Evolutionary conservation across 345 rosid species (phyloP), one percentile per base, ranked within the genome.

Genomic region (Gossypium anomalum): DNA sequence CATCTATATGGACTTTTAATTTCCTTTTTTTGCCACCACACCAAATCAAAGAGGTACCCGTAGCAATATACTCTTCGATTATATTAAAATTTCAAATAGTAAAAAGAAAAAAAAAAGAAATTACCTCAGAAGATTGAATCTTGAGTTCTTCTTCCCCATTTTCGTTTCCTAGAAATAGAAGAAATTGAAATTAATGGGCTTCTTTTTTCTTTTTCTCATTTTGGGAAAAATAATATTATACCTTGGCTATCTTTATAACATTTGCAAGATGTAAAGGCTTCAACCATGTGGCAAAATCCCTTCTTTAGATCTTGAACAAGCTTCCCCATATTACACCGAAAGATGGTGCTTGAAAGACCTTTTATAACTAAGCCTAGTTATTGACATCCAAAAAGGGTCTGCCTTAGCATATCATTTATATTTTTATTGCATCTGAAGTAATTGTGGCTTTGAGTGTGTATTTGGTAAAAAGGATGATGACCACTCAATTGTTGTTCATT

Each of bases 261-360:
- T 61, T 23, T 72, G 72, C 55, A 53, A 14, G 73, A 76, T 57
- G 38, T 75, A 20, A 70, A 52, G 70, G 72, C 41, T 70, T 73
- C 82, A 48, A 78, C 14, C 15, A 82, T 11, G 3, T 27, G 20
- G 53, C 70, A 27, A 70, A 73, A 69, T 58, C 78, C 27, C 43
- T 70, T 41, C 76, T 82, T 79, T 75, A 82, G 85, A 78, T 67
- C 79, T 71, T 72, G 75, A 34, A 58, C 81, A 52, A 78, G 53
- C 53, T 78, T 78, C 70, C 51, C 51, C 69, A 43, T 65, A 9
- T 64, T 34, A 51, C 19, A 16, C 56, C n/a, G 2, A 51, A 51
- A 14, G 29, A 11, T 16, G 43, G 13, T 60, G 16, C 22, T 17
- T 1, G 9, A 53, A 4, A 17, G 19, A 44, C 9, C 52, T 66